Evolutionary conservation across 139 green algal species (phyloP), one percentile per base, ranked within the genome.

Genomic region (Yamagishiella unicocca): DNA sequence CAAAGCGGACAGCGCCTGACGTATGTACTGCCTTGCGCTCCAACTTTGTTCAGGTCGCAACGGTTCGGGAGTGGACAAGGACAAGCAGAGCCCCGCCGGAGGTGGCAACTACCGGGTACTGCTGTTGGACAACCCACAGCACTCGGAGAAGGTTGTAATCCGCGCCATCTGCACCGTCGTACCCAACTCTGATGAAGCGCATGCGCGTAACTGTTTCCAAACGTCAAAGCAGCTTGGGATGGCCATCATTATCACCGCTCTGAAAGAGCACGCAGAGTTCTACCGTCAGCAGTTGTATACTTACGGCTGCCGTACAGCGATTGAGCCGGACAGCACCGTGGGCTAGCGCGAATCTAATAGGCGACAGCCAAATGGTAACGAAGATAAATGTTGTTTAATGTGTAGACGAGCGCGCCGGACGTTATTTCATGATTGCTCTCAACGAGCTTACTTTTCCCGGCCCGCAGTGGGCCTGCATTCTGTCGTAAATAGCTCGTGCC

Each of bases 251-350:
- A 94, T 87, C 19, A 92, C 78, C 5, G 90, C 85, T 43, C 50
- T 95, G n/a, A 95, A 95, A 72, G 93, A 95, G 88, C 90, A 94
- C 29, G 93, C 93, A 19, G 93, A 95, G 80, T 90, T 92, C 46
- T 95, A 95, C 68, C 45, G 72, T 21, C 37, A 90, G 75, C 90
- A 94, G 88, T 88, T 95, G n/a, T 93, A 92, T 24, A 54, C 40
- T 10, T 85, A 85, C 55, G 91, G 91, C n/a, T 84, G 84, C 38
- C 80, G 76, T 27, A 89, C 86, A 10, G 83, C 67, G 4, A 94
- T 95, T 74, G 92, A 95, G 89, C 92, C 92, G 27, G 93, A 95
- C 72, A 90, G 53, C 19, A 91, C 87, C 1, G 76, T 71, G 2
- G 35, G 35, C 2, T 50, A 58, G 70, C 38, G 38, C 54, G 7